Evolutionary conservation across 208 protist genomes (phyloP).

Genomic region (Acanthamoeba castellanii): DNA sequence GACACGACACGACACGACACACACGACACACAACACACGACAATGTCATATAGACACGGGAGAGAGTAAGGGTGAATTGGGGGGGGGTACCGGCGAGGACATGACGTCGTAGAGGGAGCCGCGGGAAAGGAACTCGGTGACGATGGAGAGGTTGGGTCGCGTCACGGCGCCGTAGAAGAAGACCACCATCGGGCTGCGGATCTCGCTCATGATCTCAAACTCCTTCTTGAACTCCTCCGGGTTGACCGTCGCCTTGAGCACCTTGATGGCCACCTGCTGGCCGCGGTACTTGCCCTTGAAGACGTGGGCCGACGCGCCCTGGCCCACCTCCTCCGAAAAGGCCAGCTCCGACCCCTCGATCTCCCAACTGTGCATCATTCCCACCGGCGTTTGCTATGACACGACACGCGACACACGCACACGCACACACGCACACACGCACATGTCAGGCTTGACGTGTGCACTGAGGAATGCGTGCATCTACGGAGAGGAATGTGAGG

Average conservation of each 20-base stretch:
- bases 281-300: slow-evolving; percentile 62
- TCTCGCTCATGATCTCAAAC: slow-evolving; percentile 59
- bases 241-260: slow-evolving; percentile 33
- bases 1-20: background rate
- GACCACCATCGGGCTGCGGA: slow-evolving; percentile 43
- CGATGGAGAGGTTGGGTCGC: slow-evolving; percentile 52
- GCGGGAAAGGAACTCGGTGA: slow-evolving; percentile 51
- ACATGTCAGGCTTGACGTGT: background rate
- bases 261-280: slow-evolving; percentile 63
- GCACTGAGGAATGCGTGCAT: background rate
- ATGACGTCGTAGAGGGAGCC: slow-evolving; percentile 65
- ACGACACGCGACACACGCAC: background rate
- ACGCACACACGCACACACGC: background rate
- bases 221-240: slow-evolving; percentile 72
- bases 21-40: too few species aligned
- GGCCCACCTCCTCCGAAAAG: slow-evolving; percentile 32
- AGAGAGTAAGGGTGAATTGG: background rate
- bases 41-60: too few species aligned
- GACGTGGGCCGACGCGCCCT: slow-evolving; percentile 5
- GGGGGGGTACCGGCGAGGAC: background rate
- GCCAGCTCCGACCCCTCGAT: slow-evolving; percentile 58
- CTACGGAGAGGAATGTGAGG: too few species aligned
- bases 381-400: background rate
- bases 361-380: slow-evolving; percentile 58
- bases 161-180: slow-evolving; percentile 64